A percentile compares a stretch with the other conserved stretches of the same genome.
phyloP scores from a whole-genome alignment of 768 basidiomycete genomes.

The Phlegmacium glaucopus region DNA sequence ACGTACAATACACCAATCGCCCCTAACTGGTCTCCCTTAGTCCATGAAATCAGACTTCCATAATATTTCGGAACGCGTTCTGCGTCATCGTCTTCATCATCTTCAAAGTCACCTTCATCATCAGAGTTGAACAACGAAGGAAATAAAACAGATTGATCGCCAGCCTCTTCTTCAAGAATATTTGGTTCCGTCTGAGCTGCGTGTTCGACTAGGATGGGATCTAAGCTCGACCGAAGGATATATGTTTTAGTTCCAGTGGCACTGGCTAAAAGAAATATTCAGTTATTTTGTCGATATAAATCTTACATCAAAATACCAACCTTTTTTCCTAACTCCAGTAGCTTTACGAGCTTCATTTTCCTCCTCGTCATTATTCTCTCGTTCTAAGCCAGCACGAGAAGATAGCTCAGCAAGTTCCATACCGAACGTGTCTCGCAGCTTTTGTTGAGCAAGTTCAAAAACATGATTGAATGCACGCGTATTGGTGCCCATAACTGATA shows the following conservation, averaged over 20 bases:
- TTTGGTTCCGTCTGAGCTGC: constrained; percentile 55
- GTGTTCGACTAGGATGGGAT: constrained; percentile 56
- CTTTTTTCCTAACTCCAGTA: constrained; percentile 65
- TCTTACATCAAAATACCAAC: constrained; percentile 28
- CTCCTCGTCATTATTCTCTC: constrained; percentile 42
- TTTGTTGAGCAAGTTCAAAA: constrained; percentile 58
- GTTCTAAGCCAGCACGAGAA: constrained; percentile 52
- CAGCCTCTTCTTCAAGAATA: constrained; percentile 44
- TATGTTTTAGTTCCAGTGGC: constrained; percentile 72
- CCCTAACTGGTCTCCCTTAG: constrained; percentile 60
- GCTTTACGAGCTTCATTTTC: constrained; percentile 43
- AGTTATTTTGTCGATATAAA: constrained; percentile 1
- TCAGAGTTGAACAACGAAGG: constrained; percentile 31
- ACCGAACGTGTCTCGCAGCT: constrained; percentile 65
- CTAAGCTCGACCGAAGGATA: constrained; percentile 74
- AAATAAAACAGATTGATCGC: constrained; percentile 30
- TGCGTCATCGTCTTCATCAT: constrained; percentile 36
- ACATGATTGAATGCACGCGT: constrained; percentile 64
- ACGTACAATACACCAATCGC: constrained; percentile 74
- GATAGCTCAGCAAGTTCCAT: constrained; percentile 84
- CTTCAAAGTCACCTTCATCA: constrained; percentile 27
- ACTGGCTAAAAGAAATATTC: constrained; percentile 32
- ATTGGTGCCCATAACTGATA: constrained; percentile 32
- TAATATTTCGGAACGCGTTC: constrained; percentile 40
- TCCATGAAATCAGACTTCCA: constrained; percentile 77